A percentile compares a stretch with the other conserved stretches of the same genome.
Evolutionary conservation across 306 rosid species (phyloP).

Genomic region (Cyamopsis tetragonoloba): DNA sequence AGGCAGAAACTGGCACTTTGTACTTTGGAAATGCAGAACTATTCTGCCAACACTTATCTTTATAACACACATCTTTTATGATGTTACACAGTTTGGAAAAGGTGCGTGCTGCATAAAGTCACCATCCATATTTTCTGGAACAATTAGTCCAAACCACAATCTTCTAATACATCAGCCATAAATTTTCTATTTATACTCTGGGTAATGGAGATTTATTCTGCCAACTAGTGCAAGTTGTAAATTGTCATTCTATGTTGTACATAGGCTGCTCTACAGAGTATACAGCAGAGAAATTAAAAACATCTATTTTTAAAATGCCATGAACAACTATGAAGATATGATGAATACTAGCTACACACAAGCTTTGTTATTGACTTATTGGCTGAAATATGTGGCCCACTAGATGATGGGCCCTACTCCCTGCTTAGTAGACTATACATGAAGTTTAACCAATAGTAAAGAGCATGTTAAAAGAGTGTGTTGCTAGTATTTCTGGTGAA

Average conservation of each 20-base stretch:
- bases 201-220: background rate
- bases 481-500: too few species aligned
- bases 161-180: background rate
- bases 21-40: background rate
- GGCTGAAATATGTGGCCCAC: too few species aligned
- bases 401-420: too few species aligned
- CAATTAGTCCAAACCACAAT: conserved; percentile 3
- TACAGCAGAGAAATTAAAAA: background rate
- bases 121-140: background rate
- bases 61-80: background rate
- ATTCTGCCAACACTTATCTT: background rate
- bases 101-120: background rate
- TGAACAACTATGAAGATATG: background rate
- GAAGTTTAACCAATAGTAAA: too few species aligned
- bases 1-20: background rate
- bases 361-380: too few species aligned
- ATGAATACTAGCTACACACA: too few species aligned
- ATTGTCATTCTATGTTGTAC: too few species aligned
- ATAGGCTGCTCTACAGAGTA: conserved; percentile 10
- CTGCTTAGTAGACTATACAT: too few species aligned
- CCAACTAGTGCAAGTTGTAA: background rate
- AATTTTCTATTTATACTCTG: background rate
- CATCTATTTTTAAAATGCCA: background rate
- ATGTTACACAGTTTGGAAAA: background rate
- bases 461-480: too few species aligned